Evolutionary conservation across 177 flowering plant genomes (phyloP).

Genomic region (Tripterygium wilfordii): DNA sequence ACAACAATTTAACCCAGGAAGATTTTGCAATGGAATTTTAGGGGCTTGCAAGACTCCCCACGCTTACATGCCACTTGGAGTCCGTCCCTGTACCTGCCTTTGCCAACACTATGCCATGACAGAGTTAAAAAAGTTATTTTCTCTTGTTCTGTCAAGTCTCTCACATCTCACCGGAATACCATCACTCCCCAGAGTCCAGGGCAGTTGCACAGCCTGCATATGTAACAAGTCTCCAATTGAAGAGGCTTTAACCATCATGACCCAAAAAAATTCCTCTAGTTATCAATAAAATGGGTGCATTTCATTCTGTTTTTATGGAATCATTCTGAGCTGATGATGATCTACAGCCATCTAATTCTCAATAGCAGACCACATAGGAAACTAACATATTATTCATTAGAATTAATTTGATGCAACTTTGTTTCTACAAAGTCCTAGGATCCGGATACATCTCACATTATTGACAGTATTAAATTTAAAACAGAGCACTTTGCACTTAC

Average conservation of each 20-base stretch:
- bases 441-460: too few relatives aligned
- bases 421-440: too few relatives aligned
- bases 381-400: too few relatives aligned
- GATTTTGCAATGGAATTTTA: constrained; percentile 31
- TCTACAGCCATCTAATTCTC: too few relatives aligned
- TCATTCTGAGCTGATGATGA: too few relatives aligned
- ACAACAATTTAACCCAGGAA: constrained; percentile 32
- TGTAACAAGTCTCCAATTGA: constrained; percentile 29
- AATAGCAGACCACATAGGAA: too few relatives aligned
- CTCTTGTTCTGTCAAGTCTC: constrained; percentile 19
- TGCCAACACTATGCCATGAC: constrained; percentile 42
- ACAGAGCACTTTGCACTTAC: neutral
- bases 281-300: too few relatives aligned
- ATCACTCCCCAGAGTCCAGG: constrained; percentile 20
- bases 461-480: too few relatives aligned
- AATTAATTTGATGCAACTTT: too few relatives aligned
- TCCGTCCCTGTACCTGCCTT: constrained; percentile 30
- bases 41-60: constrained; percentile 30
- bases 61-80: constrained; percentile 31
- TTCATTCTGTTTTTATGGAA: neutral
- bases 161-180: constrained; percentile 16
- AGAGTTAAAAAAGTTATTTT: constrained; percentile 26
- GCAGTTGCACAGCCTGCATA: constrained; percentile 20
- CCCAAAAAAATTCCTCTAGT: too few relatives aligned
- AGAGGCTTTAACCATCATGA: constrained; percentile 13